These are phyloP conservation scores for Solanum sejunctum DNA, from an alignment of 257 asterid species.

Conservation along the genomic window DNA sequence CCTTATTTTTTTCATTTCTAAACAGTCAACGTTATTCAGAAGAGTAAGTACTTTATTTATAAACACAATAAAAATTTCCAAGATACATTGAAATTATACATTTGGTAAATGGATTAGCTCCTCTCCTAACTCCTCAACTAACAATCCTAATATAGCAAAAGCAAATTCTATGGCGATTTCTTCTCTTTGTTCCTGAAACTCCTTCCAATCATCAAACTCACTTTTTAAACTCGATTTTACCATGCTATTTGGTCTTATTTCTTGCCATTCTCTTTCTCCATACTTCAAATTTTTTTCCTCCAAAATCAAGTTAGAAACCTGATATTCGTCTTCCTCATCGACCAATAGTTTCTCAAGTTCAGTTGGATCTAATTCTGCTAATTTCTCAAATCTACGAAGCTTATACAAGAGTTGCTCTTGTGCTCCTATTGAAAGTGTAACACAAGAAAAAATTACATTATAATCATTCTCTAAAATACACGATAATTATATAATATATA, in stretches of 20 bases:
- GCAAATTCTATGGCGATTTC: slow-evolving; percentile 37
- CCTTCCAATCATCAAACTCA: slow-evolving; percentile 26
- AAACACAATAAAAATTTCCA: not conserved
- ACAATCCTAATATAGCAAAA: slow-evolving; percentile 14
- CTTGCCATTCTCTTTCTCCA: slow-evolving; percentile 26
- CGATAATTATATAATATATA: not conserved
- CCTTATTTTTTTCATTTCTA: too few species aligned
- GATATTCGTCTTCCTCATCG: slow-evolving; percentile 3
- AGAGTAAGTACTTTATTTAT: not conserved
- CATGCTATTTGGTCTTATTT: slow-evolving; percentile 24
- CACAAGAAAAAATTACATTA: not conserved
- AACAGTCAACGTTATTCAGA: not conserved
- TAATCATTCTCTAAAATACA: not conserved
- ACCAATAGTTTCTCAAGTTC: slow-evolving; percentile 46
- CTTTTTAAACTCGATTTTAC: slow-evolving; percentile 24
- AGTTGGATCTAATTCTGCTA: slow-evolving; percentile 51
- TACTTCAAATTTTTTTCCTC: slow-evolving; percentile 17
- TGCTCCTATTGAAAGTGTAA: slow-evolving; percentile 27
- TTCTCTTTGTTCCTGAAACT: slow-evolving; percentile 13
- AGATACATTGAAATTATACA: not conserved
- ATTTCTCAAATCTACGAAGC: slow-evolving; percentile 42
- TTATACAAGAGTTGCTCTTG: slow-evolving; percentile 39
- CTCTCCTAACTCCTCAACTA: slow-evolving; percentile 30
- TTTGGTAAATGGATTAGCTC: slow-evolving; percentile 6
- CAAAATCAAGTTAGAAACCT: slow-evolving; percentile 16